Evolutionary conservation across 371 early-diverging fungal species (phyloP).

Genomic region (Syncephalastrum racemosum): DNA sequence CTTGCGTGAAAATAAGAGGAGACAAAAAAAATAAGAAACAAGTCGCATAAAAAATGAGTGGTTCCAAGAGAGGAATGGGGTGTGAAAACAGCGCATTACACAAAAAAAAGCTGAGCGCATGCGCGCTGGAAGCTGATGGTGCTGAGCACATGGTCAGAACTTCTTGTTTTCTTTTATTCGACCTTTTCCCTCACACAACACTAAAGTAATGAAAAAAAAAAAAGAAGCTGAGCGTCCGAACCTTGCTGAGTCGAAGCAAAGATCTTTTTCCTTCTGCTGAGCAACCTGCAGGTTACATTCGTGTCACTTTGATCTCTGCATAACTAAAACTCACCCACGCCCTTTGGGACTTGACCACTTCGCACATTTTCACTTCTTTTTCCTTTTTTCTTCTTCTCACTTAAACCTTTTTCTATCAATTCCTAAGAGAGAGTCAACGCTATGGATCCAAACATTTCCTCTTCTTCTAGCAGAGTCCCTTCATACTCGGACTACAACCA

Average conservation of each 20-base stretch:
- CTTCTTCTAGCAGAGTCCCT: slow-evolving; percentile 3
- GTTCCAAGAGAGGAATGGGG: neutral
- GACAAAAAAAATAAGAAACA: slow-evolving; percentile 13
- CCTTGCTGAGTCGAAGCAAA: no score
- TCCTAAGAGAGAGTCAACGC: neutral
- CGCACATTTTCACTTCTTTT: slow-evolving; percentile 11
- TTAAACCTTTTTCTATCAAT: slow-evolving; percentile 9
- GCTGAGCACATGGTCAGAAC: slow-evolving; percentile 2
- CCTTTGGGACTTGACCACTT: slow-evolving; percentile 14
- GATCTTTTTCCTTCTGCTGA: slow-evolving; percentile 2
- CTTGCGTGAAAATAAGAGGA: neutral
- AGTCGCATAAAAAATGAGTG: neutral
- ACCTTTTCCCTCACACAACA: no score
- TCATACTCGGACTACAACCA: slow-evolving; percentile 15
- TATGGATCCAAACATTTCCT: neutral
- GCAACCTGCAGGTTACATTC: neutral
- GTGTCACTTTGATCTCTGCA: no score
- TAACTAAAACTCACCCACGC: slow-evolving; percentile 4
- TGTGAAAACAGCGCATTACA: slow-evolving; percentile 10
- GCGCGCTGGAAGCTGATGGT: no score
- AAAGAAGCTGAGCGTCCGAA: no score
- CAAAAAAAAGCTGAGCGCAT: no score
- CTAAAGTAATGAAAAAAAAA: no score
- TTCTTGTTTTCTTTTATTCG: no score
- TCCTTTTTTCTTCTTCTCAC: slow-evolving; percentile 10